A percentile compares a stretch with the other conserved stretches of the same genome.
Evolutionary conservation across 164 flowering plant genomes (phyloP).

Genomic region (Umbellularia californica): DNA sequence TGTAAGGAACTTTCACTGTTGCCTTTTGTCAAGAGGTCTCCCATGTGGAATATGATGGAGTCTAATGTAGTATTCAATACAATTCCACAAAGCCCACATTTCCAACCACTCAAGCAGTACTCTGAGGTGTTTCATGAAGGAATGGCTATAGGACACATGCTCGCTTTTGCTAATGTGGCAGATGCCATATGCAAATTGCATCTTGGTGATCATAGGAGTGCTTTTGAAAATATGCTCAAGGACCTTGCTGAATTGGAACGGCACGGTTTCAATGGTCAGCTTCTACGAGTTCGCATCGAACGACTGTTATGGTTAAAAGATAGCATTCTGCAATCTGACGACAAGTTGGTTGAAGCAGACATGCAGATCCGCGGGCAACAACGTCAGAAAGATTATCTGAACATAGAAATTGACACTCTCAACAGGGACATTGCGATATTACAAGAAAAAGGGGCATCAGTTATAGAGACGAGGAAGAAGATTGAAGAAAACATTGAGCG

Average conservation of each 20-base stretch:
- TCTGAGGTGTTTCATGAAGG: no score
- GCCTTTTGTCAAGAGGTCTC: no score
- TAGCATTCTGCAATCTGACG: neutral
- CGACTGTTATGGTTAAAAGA: neutral
- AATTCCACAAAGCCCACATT: no score
- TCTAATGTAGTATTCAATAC: no score
- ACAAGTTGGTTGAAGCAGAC: neutral
- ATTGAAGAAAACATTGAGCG: neutral
- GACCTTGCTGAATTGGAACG: conserved; percentile 2
- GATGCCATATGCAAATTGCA: no score
- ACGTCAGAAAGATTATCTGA: neutral
- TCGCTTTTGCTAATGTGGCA: no score
- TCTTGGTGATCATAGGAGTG: neutral
- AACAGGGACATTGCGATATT: neutral
- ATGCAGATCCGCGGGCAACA: neutral
- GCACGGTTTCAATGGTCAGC: conserved; percentile 2
- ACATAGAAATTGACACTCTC: neutral
- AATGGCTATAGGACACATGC: no score
- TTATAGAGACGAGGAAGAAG: neutral
- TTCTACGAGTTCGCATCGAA: neutral
- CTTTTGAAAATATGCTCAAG: neutral
- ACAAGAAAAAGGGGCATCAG: neutral
- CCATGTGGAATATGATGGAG: no score
- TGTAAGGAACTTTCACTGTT: no score
- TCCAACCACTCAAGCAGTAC: no score